Evolutionary conservation across 257 asterid genomes (phyloP).

Genomic region (Petunia secreta): DNA sequence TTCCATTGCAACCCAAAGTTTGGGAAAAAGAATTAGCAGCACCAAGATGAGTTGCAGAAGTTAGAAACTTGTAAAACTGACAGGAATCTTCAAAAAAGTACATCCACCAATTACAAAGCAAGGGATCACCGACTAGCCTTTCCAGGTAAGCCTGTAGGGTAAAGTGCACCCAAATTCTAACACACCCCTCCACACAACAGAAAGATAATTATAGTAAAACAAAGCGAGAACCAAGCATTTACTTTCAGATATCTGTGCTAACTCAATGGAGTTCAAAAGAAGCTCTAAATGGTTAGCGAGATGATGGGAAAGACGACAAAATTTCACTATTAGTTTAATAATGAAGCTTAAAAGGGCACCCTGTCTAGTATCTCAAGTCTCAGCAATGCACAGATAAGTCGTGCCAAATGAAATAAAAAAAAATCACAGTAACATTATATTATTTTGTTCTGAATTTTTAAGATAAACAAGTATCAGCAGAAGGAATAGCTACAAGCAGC

Average conservation of each 20-base stretch:
- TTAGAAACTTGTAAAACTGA: slow-evolving; percentile 1
- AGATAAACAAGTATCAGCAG: not conserved
- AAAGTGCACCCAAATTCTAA: not conserved
- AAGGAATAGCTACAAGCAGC: slow-evolving; percentile 9
- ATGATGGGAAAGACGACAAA: not conserved
- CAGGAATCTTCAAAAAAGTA: not conserved
- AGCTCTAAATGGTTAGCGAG: not conserved
- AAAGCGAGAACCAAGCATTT: slow-evolving; percentile 7
- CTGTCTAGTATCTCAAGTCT: slow-evolving; percentile 7
- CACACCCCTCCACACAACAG: not conserved
- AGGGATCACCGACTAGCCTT: not conserved
- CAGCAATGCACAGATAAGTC: slow-evolving; percentile 11
- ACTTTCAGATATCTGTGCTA: not conserved
- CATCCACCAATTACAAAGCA: slow-evolving; percentile 22
- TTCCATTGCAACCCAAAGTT: not conserved
- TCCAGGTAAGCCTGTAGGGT: slow-evolving; percentile 11
- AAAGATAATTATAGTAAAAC: not conserved
- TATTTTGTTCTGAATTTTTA: not conserved
- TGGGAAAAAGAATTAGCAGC: slow-evolving; percentile 16
- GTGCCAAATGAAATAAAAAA: not conserved
- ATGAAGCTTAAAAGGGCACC: slow-evolving; percentile 11
- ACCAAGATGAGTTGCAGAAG: slow-evolving; percentile 18
- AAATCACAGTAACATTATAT: not conserved
- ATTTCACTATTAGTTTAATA: slow-evolving; percentile 8
- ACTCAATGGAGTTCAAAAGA: not conserved